These are phyloP conservation scores for Cystobasidiaceae sp. DNA, from an alignment of 1,284 basidiomycete species.

Conservation along the genomic window DNA sequence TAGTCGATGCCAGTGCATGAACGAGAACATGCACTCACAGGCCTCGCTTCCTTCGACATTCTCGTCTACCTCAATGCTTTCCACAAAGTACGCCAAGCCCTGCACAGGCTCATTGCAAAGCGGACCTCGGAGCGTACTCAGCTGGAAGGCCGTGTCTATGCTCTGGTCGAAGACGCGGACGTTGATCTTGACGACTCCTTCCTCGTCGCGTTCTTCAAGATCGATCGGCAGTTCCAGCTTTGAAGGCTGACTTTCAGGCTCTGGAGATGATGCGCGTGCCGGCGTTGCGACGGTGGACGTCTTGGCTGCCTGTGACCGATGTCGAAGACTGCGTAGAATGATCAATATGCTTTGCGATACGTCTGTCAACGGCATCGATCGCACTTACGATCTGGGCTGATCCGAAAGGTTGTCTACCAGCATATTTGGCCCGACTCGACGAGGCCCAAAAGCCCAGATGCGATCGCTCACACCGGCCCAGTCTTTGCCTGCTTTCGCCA, in stretches of 20 bases:
- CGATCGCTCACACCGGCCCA: slow-evolving; percentile 69
- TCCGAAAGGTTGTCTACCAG: slow-evolving; percentile 60
- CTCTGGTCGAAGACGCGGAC: slow-evolving; percentile 67
- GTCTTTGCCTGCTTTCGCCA: slow-evolving; percentile 67
- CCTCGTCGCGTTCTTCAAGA: not conserved
- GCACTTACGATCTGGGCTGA: slow-evolving; percentile 44
- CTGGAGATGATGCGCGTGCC: slow-evolving; percentile 5
- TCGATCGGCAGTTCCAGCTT: not conserved
- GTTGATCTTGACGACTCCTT: not conserved
- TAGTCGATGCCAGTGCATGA: accelerated
- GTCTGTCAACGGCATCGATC: not conserved
- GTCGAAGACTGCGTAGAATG: slow-evolving; percentile 31
- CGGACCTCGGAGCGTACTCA: slow-evolving; percentile 89
- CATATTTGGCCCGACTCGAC: slow-evolving; percentile 77
- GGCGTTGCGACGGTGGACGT: slow-evolving; percentile 5
- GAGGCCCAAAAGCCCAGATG: slow-evolving; percentile 90
- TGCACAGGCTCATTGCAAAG: slow-evolving; percentile 92
- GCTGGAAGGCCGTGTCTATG: slow-evolving; percentile 90
- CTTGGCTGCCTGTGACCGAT: slow-evolving; percentile 33
- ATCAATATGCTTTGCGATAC: not conserved
- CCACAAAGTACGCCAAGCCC: slow-evolving; percentile 86
- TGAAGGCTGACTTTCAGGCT: not conserved
- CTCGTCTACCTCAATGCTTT: slow-evolving; percentile 58
- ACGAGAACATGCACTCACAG: slow-evolving; percentile 3
- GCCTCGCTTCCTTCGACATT: slow-evolving; percentile 51